phyloP scores from a whole-genome alignment of 208 protist genomes.

The Leishmania guyanensis region DNA sequence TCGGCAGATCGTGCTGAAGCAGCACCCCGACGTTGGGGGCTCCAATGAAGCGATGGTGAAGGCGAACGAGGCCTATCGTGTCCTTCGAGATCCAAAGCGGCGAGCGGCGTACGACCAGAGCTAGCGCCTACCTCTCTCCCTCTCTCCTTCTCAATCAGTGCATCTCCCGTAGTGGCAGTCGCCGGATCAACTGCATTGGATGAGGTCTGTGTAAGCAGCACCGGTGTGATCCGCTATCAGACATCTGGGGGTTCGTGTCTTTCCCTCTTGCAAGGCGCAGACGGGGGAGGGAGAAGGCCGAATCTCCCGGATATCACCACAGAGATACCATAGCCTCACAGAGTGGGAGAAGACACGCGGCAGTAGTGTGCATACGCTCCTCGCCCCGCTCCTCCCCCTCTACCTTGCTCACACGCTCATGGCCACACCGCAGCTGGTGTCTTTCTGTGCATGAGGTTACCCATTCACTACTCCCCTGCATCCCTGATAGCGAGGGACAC shows the following conservation, averaged over 20 bases:
- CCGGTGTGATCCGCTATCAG: background rate
- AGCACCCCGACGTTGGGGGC: conserved; percentile 89
- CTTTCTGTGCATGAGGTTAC: background rate
- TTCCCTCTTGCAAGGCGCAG: background rate
- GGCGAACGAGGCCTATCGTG: conserved; percentile 96
- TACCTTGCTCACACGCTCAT: background rate
- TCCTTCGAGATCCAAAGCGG: conserved; percentile 96
- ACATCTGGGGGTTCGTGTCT: background rate
- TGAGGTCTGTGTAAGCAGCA: background rate
- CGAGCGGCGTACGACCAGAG: conserved; percentile 94
- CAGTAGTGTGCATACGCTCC: background rate
- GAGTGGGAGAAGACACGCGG: background rate
- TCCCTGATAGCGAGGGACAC: background rate
- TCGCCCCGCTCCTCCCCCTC: background rate
- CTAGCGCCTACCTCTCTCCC: background rate
- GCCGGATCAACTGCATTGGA: background rate
- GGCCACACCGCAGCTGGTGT: background rate
- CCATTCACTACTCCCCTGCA: background rate
- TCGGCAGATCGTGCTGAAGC: conserved; percentile 64
- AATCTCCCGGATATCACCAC: background rate
- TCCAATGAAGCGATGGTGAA: conserved; percentile 67
- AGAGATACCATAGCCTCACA: background rate
- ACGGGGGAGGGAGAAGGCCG: background rate
- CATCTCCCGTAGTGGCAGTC: background rate
- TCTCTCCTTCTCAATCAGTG: background rate